Base-by-base conservation (phyloP, 306 rosid species). In the Canavalia gladiata region DNA sequence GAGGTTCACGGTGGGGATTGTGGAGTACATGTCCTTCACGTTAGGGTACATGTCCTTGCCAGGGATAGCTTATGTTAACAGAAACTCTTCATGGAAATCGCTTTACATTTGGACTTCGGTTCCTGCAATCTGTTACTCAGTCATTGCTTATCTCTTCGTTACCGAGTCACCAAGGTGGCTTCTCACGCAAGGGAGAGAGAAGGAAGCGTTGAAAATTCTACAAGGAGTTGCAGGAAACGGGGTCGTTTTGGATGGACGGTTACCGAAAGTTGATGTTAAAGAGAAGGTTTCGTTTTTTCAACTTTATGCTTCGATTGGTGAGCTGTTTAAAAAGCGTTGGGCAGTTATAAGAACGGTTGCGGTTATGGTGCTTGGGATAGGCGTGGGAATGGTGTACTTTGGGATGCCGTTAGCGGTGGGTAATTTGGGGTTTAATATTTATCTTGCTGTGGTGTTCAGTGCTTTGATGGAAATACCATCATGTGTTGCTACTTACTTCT, bases 331-430 rank as follows among this genome's bases (percentile, higher is more conserved):
- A 5, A 87, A 50, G 29, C 56, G 39, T 11, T 84, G 88, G 86
- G 84, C 88, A 0, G 0, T 84, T 0, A 13, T 9, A n/a, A 10
- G 83, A 31, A 59, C 37, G 46, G n/a, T 49, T 6, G 73, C 83
- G 0, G 51, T 77, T 2, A 81, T 82, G 84, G 68, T 67, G 1
- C 65, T 68, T 6, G 81, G 72, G 2, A 50, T 82, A 8, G 86
- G 89, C 1, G 10, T 76, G 56, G 90, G 88, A 34, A 80, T 82
- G 87, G 87, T 85, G 42, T 85, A 84, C 50, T 82, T 63, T 10
- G 90, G 90, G 5, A 87, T 87, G 88, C 87, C 88, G 43, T 13
- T 85, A 2, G 87, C 82, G 0, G 81, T 87, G 9, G 88, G 88
- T 3, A 85, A 79, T 25, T 72, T 87, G 9, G 87, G 85, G 0